Base-by-base conservation (phyloP, 2,329 filamentous ascomycete genomes). In the Zalaria sp. region DNA sequence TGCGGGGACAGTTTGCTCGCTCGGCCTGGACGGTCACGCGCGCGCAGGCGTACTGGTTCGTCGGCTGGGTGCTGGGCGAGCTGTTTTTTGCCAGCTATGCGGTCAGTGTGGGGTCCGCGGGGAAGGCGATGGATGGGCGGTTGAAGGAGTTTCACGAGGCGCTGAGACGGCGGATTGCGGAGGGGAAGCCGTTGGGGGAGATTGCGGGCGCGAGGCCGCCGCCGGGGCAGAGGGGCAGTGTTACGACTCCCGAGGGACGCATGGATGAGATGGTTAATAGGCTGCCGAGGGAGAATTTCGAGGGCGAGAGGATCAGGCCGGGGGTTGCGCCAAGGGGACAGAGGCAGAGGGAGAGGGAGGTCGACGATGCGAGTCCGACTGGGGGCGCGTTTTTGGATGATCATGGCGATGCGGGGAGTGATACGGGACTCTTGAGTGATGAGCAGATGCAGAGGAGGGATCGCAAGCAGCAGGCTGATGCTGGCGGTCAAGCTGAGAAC, bases 331-430 rank as follows among this genome's bases (percentile, higher is more conserved):
- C 29, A 32, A 7, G 29, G n/a, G 29, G 29, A 32, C 29, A 32
- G 29, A 7, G 29, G 29, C 29, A 32, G 29, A 26, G 25, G 38
- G 34, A n/a, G 25, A 35, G 38, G 28, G 37, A 39, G 2, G 55
- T 51, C 25, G 61, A 66, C 42, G 65, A 67, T 41, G 61, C 61
- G 57, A 58, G 58, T 41, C 57, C 65, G 31, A 59, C 62, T 29
- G 46, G 62, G 37, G 56, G 59, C 34, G 49, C 49, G 9, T 59
- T 55, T 41, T 41, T 41, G 5, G 44, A 52, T 4, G 51, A 61
- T 34, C 59, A 60, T 39, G 26, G 54, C 4, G 58, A 49, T 11
- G 35, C 43, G 44, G 9, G 44, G 40, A 40, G 41, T 5, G 51
- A 55, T 35, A 51, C 51, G 3, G 51, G 52, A 3, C 53, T 57